These are phyloP conservation scores for Phialemoniopsis sp. DNA, from an alignment of 2,329 filamentous ascomycete species.

Conservation along the genomic window DNA sequence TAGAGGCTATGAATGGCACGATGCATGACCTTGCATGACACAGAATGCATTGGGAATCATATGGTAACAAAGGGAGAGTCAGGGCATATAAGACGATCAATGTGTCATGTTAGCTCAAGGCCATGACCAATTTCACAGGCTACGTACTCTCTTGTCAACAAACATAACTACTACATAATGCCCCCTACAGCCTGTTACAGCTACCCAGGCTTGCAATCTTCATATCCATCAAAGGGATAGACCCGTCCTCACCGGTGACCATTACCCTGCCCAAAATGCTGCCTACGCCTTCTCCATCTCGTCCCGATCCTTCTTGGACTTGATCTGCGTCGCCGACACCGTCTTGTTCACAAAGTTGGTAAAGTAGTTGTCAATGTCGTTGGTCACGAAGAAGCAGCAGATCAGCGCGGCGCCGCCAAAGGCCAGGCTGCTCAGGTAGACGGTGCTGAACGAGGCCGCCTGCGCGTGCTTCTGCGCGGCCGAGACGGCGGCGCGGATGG, in stretches of 20 bases:
- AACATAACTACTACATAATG: too few relatives aligned
- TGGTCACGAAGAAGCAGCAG: slow-evolving; percentile 1
- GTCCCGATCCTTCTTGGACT: not conserved
- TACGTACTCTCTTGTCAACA: too few relatives aligned
- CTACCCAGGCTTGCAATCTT: not conserved
- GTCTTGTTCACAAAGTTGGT: slow-evolving; percentile 5
- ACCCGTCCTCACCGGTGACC: not conserved
- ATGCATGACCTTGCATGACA: too few relatives aligned
- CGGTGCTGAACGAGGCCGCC: slow-evolving; percentile 1
- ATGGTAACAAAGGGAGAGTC: too few relatives aligned
- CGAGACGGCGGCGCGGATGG: not conserved
- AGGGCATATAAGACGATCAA: too few relatives aligned
- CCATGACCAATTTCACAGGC: too few relatives aligned
- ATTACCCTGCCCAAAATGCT: not conserved
- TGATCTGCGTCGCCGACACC: not conserved
- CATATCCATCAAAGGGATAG: not conserved
- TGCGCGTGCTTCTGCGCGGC: slow-evolving; percentile 1
- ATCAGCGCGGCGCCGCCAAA: slow-evolving; percentile 1
- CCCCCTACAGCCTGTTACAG: too few relatives aligned
- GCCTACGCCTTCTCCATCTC: not conserved
- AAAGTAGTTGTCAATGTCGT: slow-evolving; percentile 3
- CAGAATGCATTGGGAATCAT: too few relatives aligned
- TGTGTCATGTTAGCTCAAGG: too few relatives aligned
- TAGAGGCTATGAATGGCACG: too few relatives aligned
- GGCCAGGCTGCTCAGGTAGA: slow-evolving; percentile 3